phyloP scores from a whole-genome alignment of 129 eudicot species.

The Rutidosis leptorrhynchoides region DNA sequence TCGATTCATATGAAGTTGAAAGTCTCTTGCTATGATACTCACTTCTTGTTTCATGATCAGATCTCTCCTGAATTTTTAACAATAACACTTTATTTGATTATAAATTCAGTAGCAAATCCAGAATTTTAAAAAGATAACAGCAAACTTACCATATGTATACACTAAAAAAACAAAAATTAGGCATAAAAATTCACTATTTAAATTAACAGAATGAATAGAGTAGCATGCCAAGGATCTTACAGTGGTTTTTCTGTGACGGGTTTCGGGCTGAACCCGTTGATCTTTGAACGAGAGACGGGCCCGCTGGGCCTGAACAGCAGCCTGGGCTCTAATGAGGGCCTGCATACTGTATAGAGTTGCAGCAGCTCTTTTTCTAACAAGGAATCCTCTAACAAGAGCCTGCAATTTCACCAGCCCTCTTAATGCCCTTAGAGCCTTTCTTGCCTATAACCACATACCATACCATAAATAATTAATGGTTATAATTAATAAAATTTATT shows the following conservation, averaged over 20 bases:
- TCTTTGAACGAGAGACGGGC: constrained; percentile 55
- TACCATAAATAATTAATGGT: no score
- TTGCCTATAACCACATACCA: constrained; percentile 51
- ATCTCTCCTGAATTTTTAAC: constrained; percentile 50
- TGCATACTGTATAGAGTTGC: constrained; percentile 95
- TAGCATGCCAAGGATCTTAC: constrained; percentile 37
- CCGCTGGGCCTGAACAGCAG: constrained; percentile 52
- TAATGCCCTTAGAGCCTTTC: constrained; percentile 81
- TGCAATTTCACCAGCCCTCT: constrained; percentile 86
- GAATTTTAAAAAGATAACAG: no score
- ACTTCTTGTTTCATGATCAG: constrained; percentile 51
- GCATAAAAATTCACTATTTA: background rate
- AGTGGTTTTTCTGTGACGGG: constrained; percentile 45
- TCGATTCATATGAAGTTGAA: constrained; percentile 38
- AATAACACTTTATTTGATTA: no score
- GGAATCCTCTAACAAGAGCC: constrained; percentile 92
- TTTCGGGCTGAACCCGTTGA: constrained; percentile 43
- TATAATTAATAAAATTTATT: background rate
- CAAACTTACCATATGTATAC: no score
- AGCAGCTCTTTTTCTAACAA: constrained; percentile 78
- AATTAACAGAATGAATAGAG: background rate
- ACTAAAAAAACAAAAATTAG: no score
- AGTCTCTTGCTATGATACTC: constrained; percentile 41
- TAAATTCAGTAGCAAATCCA: no score
- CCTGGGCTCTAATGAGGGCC: constrained; percentile 84